Percentiles rank a stretch among this genome's conserved stretches.
Evolutionary conservation across 2,329 filamentous ascomycete genomes (phyloP).

Genomic region (Diaporthe destruens): DNA sequence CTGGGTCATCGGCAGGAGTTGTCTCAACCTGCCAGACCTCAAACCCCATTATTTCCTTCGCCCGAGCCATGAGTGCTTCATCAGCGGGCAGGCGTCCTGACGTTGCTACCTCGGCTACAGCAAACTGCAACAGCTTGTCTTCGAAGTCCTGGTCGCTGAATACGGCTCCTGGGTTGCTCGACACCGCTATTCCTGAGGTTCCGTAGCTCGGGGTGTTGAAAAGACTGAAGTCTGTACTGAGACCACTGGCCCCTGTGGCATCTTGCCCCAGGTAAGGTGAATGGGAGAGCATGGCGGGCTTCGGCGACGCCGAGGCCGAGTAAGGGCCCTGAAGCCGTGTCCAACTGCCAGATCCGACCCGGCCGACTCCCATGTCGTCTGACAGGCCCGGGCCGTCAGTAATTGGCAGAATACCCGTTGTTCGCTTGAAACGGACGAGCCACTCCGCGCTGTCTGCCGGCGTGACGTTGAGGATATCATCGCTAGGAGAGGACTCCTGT

Average conservation of each 20-base stretch:
- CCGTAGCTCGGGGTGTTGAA: neutral
- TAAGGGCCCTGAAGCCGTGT: slow-evolving; percentile 47
- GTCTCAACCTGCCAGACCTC: slow-evolving; percentile 46
- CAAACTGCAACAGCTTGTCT: slow-evolving; percentile 63
- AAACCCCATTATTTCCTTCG: slow-evolving; percentile 60
- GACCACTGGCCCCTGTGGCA: neutral
- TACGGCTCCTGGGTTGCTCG: slow-evolving; percentile 53
- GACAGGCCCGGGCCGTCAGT: slow-evolving; percentile 65
- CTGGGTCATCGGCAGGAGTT: slow-evolving; percentile 68
- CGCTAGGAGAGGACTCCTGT: slow-evolving; percentile 52
- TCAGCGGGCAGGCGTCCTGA: slow-evolving; percentile 61
- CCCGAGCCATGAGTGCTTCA: slow-evolving; percentile 59
- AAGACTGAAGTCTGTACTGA: neutral
- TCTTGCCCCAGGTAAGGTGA: slow-evolving; percentile 48
- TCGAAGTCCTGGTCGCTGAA: slow-evolving; percentile 73
- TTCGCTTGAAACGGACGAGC: slow-evolving; percentile 72
- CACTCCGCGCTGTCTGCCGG: slow-evolving; percentile 74
- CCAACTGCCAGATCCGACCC: neutral
- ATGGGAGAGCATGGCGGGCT: slow-evolving; percentile 44
- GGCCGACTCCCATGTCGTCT: neutral
- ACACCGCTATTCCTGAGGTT: slow-evolving; percentile 40
- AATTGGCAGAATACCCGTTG: slow-evolving; percentile 64
- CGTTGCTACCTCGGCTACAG: slow-evolving; percentile 55
- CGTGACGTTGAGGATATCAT: slow-evolving; percentile 75
- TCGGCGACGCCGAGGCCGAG: slow-evolving; percentile 63